Conservation (phyloP, 371 early-diverging fungal species). For the Mucor racemosus region DNA sequence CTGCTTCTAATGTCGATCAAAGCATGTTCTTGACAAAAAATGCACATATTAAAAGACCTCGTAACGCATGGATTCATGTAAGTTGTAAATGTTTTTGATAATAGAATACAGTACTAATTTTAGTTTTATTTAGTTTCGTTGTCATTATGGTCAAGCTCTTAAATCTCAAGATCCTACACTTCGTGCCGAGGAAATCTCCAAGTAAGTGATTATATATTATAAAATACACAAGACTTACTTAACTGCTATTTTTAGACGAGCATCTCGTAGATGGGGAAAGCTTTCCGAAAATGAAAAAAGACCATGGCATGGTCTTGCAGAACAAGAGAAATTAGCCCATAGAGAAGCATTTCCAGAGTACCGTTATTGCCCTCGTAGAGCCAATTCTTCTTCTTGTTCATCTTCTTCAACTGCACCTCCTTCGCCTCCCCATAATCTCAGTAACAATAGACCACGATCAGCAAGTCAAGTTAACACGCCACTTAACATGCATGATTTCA, state of each 20-base stretch:
- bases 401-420: constrained; percentile 18
- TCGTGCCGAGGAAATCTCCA: constrained; percentile 46
- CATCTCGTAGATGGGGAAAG: constrained; percentile 51
- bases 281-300: constrained; percentile 52
- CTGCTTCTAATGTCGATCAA: constrained; percentile 22
- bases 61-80: constrained; percentile 50
- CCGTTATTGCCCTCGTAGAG: constrained; percentile 50
- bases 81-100: background rate
- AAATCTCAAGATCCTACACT: constrained; percentile 44
- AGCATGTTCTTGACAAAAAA: constrained; percentile 43
- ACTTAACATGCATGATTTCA: constrained; percentile 21
- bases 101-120: background rate
- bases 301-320: constrained; percentile 57
- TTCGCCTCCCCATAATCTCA: constrained; percentile 17
- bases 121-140: constrained; percentile 32
- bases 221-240: background rate
- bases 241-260: constrained; percentile 34
- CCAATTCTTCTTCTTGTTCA: constrained; percentile 20
- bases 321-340: constrained; percentile 52
- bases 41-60: constrained; percentile 47
- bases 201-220: constrained; percentile 26
- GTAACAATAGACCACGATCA: constrained; percentile 18
- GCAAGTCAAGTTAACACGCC: constrained; percentile 22
- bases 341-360: constrained; percentile 58
- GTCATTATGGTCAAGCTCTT: constrained; percentile 43